These are phyloP conservation scores for Elaeis guineensis DNA, from an alignment of 176 grass and related monocot species.

Conservation along the genomic window DNA sequence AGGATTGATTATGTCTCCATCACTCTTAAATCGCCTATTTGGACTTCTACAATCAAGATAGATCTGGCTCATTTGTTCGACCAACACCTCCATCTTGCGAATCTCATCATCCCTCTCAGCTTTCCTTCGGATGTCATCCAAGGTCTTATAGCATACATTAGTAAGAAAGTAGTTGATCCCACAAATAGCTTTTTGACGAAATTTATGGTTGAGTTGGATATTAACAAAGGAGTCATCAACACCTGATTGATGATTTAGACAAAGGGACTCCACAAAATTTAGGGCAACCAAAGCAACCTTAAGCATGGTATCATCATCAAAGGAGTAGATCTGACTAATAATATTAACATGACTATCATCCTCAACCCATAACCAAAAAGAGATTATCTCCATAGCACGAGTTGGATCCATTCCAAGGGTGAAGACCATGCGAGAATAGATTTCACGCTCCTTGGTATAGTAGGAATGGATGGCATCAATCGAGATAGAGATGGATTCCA, in stretches of 20 bases:
- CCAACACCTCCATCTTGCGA: background rate
- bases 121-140: background rate
- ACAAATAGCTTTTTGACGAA: background rate
- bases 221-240: background rate
- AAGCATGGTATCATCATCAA: background rate
- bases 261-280: conserved; percentile 6
- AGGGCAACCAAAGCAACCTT: background rate
- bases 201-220: background rate
- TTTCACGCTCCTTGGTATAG: too few species aligned
- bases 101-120: background rate
- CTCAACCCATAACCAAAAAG: conserved; percentile 61
- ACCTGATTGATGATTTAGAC: background rate
- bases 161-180: conserved; percentile 10
- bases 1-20: too few species aligned
- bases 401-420: conserved; percentile 29
- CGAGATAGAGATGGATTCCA: too few species aligned
- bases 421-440: conserved; percentile 39
- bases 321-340: background rate
- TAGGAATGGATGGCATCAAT: too few species aligned
- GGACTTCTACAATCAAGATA: background rate
- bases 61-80: background rate
- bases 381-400: conserved; percentile 40
- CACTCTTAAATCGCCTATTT: background rate
- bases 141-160: conserved; percentile 1
- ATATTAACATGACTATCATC: background rate